A percentile compares a stretch with the other conserved stretches of the same genome.
These are phyloP conservation scores for Populus pruinosa DNA, from an alignment of 345 rosid species.

Conservation along the genomic window DNA sequence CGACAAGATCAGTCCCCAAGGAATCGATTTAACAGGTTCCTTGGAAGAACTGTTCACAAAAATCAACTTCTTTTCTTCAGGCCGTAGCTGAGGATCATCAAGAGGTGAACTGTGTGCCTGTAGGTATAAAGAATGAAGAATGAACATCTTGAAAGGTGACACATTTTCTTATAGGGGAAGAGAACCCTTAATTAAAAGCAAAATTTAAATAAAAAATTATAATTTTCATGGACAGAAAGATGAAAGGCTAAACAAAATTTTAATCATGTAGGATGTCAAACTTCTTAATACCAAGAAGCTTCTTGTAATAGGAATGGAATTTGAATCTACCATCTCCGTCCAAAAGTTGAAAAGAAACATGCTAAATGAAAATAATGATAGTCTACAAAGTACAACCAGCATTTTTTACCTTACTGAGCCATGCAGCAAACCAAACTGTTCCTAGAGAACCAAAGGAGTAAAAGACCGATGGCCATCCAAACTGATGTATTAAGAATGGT, in stretches of 20 bases:
- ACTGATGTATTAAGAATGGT: conserved; percentile 78
- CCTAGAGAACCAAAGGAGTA: conserved; percentile 93
- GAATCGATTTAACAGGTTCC: conserved; percentile 74
- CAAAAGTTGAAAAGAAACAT: conserved; percentile 10
- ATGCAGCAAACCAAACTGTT: conserved; percentile 70
- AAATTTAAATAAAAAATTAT: not conserved
- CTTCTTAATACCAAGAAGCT: not conserved
- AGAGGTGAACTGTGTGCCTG: conserved; percentile 87
- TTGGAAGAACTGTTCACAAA: conserved; percentile 45
- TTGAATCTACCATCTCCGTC: not conserved
- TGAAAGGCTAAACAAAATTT: not conserved
- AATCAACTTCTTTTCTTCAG: conserved; percentile 65
- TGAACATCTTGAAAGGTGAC: not conserved
- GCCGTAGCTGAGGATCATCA: conserved; percentile 67
- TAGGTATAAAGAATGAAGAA: conserved; percentile 16
- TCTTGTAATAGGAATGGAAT: not conserved
- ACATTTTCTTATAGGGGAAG: not conserved
- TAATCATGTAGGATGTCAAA: not conserved
- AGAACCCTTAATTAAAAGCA: not conserved
- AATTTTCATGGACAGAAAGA: not conserved
- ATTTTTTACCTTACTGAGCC: conserved; percentile 68
- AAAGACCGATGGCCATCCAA: conserved; percentile 96
- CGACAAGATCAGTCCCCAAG: conserved; percentile 79
- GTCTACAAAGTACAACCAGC: not conserved
- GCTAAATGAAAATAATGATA: not conserved